Conservation (phyloP, 1,284 basidiomycete species). For the Malassezia caprae region DNA sequence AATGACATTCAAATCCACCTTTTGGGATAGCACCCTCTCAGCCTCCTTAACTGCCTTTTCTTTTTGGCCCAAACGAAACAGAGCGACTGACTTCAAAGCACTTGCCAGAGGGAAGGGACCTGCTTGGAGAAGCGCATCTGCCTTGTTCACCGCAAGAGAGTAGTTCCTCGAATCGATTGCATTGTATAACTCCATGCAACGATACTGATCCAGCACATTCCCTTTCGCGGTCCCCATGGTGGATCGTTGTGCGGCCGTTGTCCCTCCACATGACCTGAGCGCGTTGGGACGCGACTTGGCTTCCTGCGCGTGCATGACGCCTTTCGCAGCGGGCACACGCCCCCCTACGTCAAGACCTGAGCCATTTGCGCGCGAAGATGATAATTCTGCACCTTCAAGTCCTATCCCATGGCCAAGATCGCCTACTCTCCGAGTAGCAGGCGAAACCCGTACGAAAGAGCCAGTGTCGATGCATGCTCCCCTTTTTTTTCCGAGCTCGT, state of each 20-base stretch:
- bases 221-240: constrained; percentile 2
- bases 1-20: constrained; percentile 7
- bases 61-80: constrained; percentile 1
- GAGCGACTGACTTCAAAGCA: constrained; percentile 8
- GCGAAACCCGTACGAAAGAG: neutral
- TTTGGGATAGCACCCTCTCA: neutral
- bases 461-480: neutral
- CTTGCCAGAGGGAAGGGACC: constrained; percentile 6
- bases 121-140: constrained; percentile 4
- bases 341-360: neutral
- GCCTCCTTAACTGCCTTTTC: neutral
- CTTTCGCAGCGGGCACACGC: neutral
- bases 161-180: constrained; percentile 9
- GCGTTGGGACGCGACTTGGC: neutral
- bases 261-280: constrained; percentile 1
- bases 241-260: neutral
- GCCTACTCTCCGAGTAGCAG: neutral
- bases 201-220: constrained; percentile 16
- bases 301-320: neutral
- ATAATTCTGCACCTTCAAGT: neutral
- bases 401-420: neutral
- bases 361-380: neutral
- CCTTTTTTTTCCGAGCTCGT: neutral
- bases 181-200: constrained; percentile 12
- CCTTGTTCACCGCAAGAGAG: constrained; percentile 4